phyloP scores from a whole-genome alignment of 139 green algal species.

The Asterochloris sp. region DNA sequence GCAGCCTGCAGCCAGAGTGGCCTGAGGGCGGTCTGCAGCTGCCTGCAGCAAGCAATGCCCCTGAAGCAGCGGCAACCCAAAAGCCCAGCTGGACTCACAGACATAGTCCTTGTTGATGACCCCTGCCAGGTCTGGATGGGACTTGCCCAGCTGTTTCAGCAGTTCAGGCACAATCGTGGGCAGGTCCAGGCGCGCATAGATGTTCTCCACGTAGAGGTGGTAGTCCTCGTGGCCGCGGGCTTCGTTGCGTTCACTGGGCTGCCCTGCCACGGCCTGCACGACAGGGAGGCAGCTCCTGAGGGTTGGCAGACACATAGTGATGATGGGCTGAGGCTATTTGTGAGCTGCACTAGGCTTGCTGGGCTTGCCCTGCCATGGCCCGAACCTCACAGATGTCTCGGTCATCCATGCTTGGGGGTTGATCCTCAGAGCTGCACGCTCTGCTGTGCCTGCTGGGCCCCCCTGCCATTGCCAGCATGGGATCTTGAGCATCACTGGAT shows the following conservation, averaged over 20 bases:
- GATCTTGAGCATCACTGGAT: no score
- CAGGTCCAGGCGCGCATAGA: slow-evolving; percentile 12
- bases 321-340: not conserved
- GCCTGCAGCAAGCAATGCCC: not conserved
- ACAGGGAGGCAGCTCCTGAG: not conserved
- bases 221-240: not conserved
- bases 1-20: not conserved
- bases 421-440: no score
- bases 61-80: no score
- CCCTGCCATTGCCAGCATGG: no score
- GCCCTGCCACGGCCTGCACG: not conserved
- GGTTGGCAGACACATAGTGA: not conserved
- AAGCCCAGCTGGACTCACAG: not conserved
- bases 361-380: not conserved
- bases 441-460: no score
- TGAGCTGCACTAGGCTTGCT: not conserved
- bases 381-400: not conserved
- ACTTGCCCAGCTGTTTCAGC: slow-evolving; percentile 3
- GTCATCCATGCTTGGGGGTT: no score
- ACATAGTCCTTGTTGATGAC: not conserved
- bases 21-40: not conserved
- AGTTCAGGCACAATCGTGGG: slow-evolving; percentile 8
- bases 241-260: not conserved
- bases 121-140: not conserved
- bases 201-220: not conserved